phyloP scores from a whole-genome alignment of 2,329 filamentous ascomycete genomes.

The Graphilbum ipis-grandicollis region DNA sequence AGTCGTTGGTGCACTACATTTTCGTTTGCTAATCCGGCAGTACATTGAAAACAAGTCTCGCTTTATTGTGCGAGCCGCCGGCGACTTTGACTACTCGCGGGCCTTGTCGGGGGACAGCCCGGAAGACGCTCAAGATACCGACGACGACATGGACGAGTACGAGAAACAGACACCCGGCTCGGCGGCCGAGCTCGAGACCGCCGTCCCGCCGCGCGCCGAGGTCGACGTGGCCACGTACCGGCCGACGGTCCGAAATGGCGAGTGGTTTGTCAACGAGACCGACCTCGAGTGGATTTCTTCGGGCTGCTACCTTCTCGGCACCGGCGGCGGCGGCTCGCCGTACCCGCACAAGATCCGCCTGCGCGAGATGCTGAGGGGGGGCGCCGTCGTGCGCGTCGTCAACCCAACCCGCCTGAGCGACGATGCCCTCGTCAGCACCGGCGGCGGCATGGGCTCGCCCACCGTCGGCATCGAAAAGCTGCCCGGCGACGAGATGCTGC shows the following conservation, averaged over 20 bases:
- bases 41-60: slow-evolving; percentile 34
- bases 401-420: slow-evolving; percentile 30
- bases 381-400: slow-evolving; percentile 32
- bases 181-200: background rate
- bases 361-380: slow-evolving; percentile 29
- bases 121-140: background rate
- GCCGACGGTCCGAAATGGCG: slow-evolving; percentile 29
- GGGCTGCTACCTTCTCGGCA: slow-evolving; percentile 44
- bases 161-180: slow-evolving; percentile 9
- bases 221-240: slow-evolving; percentile 22
- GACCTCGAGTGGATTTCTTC: slow-evolving; percentile 39
- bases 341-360: slow-evolving; percentile 33
- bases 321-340: slow-evolving; percentile 40
- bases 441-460: slow-evolving; percentile 40
- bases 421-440: slow-evolving; percentile 33
- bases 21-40: too few relatives aligned
- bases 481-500: slow-evolving; percentile 34
- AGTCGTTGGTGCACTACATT: too few relatives aligned
- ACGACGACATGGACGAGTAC: slow-evolving; percentile 11
- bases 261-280: slow-evolving; percentile 40
- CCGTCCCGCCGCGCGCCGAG: background rate
- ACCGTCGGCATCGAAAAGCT: slow-evolving; percentile 44
- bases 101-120: background rate
- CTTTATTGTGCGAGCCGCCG: slow-evolving; percentile 41
- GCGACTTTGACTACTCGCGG: slow-evolving; percentile 30